Conservation (phyloP, 2,329 filamentous ascomycete genomes). For the Blastomyces emzantsi region DNA sequence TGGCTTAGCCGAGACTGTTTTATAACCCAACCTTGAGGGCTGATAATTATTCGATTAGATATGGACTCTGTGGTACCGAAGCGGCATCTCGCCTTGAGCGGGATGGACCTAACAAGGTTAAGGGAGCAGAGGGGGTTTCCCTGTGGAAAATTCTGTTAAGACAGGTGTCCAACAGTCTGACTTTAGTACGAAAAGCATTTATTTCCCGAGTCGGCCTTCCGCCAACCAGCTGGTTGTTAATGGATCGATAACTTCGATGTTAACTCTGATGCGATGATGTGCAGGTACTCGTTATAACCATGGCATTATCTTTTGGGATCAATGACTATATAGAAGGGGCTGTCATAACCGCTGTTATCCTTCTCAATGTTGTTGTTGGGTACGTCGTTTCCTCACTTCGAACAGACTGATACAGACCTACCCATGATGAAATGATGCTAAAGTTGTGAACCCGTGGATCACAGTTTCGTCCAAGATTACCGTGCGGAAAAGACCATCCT, state of each 20-base stretch:
- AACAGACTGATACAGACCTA: not conserved
- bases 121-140: slow-evolving; percentile 61
- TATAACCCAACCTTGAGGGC: not conserved
- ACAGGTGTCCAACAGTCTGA: slow-evolving; percentile 69
- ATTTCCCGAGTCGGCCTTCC: slow-evolving; percentile 14
- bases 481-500: slow-evolving; percentile 48
- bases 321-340: slow-evolving; percentile 50
- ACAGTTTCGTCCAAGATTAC: slow-evolving; percentile 45
- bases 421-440: not conserved
- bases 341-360: slow-evolving; percentile 51
- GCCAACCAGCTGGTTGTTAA: slow-evolving; percentile 12
- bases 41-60: slow-evolving; percentile 19
- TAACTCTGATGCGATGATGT: slow-evolving; percentile 10
- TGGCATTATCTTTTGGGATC: slow-evolving; percentile 53
- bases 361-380: slow-evolving; percentile 50
- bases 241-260: slow-evolving; percentile 12
- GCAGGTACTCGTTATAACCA: slow-evolving; percentile 65
- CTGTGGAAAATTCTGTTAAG: slow-evolving; percentile 67
- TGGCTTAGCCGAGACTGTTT: not conserved
- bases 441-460: not conserved
- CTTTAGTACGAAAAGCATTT: slow-evolving; percentile 43
- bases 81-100: slow-evolving; percentile 55
- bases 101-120: slow-evolving; percentile 62
- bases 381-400: slow-evolving; percentile 14
- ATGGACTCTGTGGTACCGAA: slow-evolving; percentile 57